A percentile compares a stretch with the other conserved stretches of the same genome.
phyloP scores from a whole-genome alignment of 2,329 filamentous ascomycete species.

The Phyllosticta citribraziliensis region DNA sequence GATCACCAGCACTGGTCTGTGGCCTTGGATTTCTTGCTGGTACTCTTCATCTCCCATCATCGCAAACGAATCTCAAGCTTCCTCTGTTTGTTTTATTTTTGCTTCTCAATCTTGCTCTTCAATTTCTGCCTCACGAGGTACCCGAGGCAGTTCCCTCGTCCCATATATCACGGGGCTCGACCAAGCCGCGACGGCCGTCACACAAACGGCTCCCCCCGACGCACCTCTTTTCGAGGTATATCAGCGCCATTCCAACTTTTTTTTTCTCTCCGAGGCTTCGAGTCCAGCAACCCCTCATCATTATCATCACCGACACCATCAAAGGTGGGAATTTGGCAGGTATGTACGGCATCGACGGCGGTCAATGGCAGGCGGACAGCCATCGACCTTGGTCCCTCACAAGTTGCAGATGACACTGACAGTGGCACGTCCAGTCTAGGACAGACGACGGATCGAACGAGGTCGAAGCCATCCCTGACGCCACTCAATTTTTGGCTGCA shows the following conservation, averaged over 20 bases:
- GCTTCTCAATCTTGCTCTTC: background rate
- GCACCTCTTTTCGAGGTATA: conserved; percentile 3
- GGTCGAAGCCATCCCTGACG: conserved; percentile 2
- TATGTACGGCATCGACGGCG: background rate
- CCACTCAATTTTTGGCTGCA: conserved; percentile 12
- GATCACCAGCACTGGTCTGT: background rate
- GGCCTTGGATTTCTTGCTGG: background rate
- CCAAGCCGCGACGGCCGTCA: conserved; percentile 21
- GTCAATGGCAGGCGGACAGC: background rate
- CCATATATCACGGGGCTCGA: conserved; percentile 22
- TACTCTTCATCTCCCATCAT: background rate
- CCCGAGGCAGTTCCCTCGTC: conserved; percentile 20
- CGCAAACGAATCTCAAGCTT: background rate
- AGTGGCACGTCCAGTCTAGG: background rate
- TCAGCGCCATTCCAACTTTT: conserved; percentile 4
- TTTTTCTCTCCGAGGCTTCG: too few species aligned
- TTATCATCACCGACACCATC: background rate
- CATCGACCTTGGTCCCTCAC: too few species aligned
- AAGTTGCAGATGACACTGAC: conserved; percentile 6
- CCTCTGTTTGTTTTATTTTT: background rate
- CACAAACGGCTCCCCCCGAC: conserved; percentile 17
- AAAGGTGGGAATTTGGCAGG: background rate
- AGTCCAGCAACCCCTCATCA: background rate
- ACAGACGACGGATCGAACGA: conserved; percentile 3
- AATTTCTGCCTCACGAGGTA: background rate